These are phyloP conservation scores for Monosporascus sp. DNA, from an alignment of 2,329 filamentous ascomycete species.

Conservation along the genomic window DNA sequence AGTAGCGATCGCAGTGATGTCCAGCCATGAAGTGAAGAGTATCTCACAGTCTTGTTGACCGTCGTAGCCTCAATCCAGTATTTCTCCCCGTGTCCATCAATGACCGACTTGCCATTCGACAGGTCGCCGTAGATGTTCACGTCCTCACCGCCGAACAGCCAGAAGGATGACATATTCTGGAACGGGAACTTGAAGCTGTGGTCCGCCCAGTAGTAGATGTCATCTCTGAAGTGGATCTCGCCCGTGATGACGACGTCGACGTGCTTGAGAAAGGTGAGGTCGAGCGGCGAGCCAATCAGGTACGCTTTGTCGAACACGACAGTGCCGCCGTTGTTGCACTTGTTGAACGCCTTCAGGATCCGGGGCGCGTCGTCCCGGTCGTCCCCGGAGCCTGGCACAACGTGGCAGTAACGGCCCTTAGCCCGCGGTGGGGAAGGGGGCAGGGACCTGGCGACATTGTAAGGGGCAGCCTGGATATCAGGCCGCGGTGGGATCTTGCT, in stretches of 20 bases:
- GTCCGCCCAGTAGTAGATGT: constrained; percentile 64
- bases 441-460: constrained; percentile 5
- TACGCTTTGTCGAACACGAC: constrained; percentile 57
- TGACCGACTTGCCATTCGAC: constrained; percentile 13
- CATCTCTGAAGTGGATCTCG: constrained; percentile 57
- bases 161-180: constrained; percentile 57
- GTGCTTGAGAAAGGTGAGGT: constrained; percentile 58
- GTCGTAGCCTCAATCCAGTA: constrained; percentile 53
- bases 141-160: constrained; percentile 39
- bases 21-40: background rate
- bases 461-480: constrained; percentile 8
- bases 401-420: constrained; percentile 10
- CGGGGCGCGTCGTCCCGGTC: constrained; percentile 23
- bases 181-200: constrained; percentile 59
- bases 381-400: constrained; percentile 5
- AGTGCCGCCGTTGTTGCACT: constrained; percentile 59
- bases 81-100: constrained; percentile 60
- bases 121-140: constrained; percentile 61
- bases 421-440: constrained; percentile 9
- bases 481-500: constrained; percentile 9
- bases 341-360: constrained; percentile 47
- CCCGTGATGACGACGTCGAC: constrained; percentile 56
- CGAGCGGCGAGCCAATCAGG: constrained; percentile 57
- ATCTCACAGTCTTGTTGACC: constrained; percentile 26
- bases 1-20: background rate